Conservation (phyloP, 1,139 yeast species). For the Yamadazyma siamensis region DNA sequence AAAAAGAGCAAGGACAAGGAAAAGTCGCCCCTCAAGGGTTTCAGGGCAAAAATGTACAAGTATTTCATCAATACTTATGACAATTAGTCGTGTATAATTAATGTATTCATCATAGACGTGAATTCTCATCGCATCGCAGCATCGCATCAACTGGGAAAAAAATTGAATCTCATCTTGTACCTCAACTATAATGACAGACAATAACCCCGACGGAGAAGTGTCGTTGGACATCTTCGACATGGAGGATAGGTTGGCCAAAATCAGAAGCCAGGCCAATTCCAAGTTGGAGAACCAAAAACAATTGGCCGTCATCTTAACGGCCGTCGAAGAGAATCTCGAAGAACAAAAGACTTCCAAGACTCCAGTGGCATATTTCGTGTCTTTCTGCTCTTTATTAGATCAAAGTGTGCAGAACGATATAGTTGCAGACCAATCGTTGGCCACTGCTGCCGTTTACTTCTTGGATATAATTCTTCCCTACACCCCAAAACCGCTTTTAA, state of each 20-base stretch:
- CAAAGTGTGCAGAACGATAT: slow-evolving; percentile 60
- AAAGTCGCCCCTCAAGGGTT: slow-evolving; percentile 13
- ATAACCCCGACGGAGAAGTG: slow-evolving; percentile 44
- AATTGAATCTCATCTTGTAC: neutral
- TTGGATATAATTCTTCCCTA: slow-evolving; percentile 77
- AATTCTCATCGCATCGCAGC: slow-evolving; percentile 5
- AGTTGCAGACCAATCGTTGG: slow-evolving; percentile 58
- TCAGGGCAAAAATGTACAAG: slow-evolving; percentile 33
- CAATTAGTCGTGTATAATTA: slow-evolving; percentile 3
- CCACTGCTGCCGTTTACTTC: slow-evolving; percentile 75
- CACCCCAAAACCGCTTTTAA: slow-evolving; percentile 65
- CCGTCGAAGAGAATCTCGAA: slow-evolving; percentile 84
- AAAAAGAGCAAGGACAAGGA: neutral
- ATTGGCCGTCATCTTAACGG: slow-evolving; percentile 65
- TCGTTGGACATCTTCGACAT: slow-evolving; percentile 44
- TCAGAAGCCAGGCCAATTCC: slow-evolving; percentile 68
- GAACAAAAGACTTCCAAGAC: slow-evolving; percentile 63
- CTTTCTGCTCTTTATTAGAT: slow-evolving; percentile 77
- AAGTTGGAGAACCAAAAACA: slow-evolving; percentile 84
- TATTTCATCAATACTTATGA: slow-evolving; percentile 35
- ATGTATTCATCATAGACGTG: too few relatives aligned
- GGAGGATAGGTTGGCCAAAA: slow-evolving; percentile 65
- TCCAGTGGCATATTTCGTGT: slow-evolving; percentile 77
- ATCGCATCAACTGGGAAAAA: slow-evolving; percentile 4
- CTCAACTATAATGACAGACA: slow-evolving; percentile 9